Evolutionary conservation across 768 basidiomycete species (phyloP), one percentile per base, ranked within the genome.

Genomic region (Tylopilus subfusipes): DNA sequence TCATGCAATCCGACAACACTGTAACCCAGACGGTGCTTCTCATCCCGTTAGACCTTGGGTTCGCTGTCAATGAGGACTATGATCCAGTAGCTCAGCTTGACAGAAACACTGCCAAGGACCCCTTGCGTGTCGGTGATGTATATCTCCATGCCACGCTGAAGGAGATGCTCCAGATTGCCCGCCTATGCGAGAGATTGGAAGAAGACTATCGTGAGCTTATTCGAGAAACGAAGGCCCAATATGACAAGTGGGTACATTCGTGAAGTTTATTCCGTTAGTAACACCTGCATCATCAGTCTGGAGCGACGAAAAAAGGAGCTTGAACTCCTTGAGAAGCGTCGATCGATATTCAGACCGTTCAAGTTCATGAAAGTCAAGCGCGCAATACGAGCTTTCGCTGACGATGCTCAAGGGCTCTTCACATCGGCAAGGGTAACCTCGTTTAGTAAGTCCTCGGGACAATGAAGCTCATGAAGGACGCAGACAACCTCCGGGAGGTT

Each of bases 1-100:
- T 30, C 52, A 62, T 62, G 60, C 16, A n/a, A 47, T 22, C 60
- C 13, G 22, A 50, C 30, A n/a, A 45, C n/a, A 2, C 34, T 11
- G n/a, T n/a, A n/a, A n/a, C n/a, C n/a, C 27, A 57, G 29, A 43
- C 31, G 14, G 21, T 53, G 11, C 25, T 60, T 11, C 38, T 61
- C 38, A 27, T 60, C 36, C 22, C 33, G 14, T 5, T 50, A 31
- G 30, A 48, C n/a, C 48, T 61, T 25, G 59, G 59, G 2, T 33
- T 42, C 0, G 31, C 25, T 27, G 25, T 33, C 13, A 13, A 38
- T 36, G 49, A 18, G 5, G 29, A 50, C 6, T 46, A 42, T 44
- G 48, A 61, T 38, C 47, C 46, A 7, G 31, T 50, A 22, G 8
- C 38, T 31, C 40, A 30, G 14, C 44, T 60, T 6, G 24, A 11